Conservation (phyloP, 257 asterid species). For the Osmanthus fragrans region DNA sequence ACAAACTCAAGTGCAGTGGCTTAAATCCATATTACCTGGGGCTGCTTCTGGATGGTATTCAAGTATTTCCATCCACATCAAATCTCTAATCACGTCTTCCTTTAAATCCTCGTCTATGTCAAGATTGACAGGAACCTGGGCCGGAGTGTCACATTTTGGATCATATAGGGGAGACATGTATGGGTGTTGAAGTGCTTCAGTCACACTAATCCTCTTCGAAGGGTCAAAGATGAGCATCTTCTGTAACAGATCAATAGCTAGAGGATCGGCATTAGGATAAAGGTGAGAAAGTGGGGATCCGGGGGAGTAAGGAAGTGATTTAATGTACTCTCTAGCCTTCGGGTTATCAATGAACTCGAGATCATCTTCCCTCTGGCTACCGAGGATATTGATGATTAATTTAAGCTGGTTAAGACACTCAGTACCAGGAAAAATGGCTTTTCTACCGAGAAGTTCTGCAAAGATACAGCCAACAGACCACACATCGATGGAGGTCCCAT, state of each 20-base stretch:
- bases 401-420: constrained; percentile 69
- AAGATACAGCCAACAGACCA: constrained; percentile 74
- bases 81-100: constrained; percentile 52
- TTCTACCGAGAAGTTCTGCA: constrained; percentile 65
- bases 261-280: constrained; percentile 53
- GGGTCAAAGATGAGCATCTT: constrained; percentile 71
- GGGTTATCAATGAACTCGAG: constrained; percentile 55
- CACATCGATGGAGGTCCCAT: constrained; percentile 61
- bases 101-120: constrained; percentile 57
- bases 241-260: constrained; percentile 57
- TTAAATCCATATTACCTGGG: constrained; percentile 18
- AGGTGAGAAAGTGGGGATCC: constrained; percentile 46
- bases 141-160: constrained; percentile 47
- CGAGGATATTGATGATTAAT: constrained; percentile 54
- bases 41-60: constrained; percentile 58
- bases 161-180: constrained; percentile 57
- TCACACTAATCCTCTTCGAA: constrained; percentile 61
- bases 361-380: constrained; percentile 57
- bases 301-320: constrained; percentile 47
- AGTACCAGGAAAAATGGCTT: constrained; percentile 62
- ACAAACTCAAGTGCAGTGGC: neutral
- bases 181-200: constrained; percentile 60
- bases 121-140: constrained; percentile 48
- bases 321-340: constrained; percentile 52
- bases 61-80: constrained; percentile 61